Percentiles rank a stretch among this genome's conserved stretches.
phyloP scores from a whole-genome alignment of 352 stramenopile genomes.

The Thraustotheca clavata region DNA sequence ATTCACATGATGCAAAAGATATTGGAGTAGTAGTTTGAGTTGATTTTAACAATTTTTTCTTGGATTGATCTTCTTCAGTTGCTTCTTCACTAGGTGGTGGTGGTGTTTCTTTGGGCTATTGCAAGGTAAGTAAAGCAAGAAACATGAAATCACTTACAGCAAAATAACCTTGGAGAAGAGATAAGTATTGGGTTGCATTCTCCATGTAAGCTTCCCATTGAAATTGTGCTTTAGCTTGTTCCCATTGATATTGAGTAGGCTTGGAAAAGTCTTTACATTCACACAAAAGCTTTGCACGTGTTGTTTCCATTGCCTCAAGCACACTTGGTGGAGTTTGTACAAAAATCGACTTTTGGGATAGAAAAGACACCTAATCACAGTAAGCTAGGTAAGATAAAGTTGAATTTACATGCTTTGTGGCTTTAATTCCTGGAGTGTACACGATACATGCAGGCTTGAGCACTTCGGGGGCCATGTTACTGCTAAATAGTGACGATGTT shows the following conservation, averaged over 20 bases:
- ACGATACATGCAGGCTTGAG: conserved; percentile 1
- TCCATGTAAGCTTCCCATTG: conserved; percentile 29
- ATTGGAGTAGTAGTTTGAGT: conserved; percentile 23
- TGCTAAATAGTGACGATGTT: too few species aligned
- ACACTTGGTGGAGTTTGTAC: not conserved
- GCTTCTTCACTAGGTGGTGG: conserved; percentile 16
- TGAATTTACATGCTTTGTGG: conserved; percentile 5
- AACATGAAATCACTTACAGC: not conserved
- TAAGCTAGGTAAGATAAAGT: not conserved
- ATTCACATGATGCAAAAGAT: conserved; percentile 48
- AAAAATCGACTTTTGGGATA: not conserved
- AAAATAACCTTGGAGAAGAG: conserved; percentile 47
- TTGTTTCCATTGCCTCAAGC: not conserved
- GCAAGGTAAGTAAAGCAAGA: not conserved
- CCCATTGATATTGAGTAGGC: conserved; percentile 12
- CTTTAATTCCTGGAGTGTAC: conserved; percentile 1
- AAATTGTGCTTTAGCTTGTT: not conserved
- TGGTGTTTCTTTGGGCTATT: conserved; percentile 3
- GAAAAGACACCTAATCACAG: conserved; percentile 6
- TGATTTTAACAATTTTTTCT: conserved; percentile 7
- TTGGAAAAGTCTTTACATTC: conserved; percentile 16
- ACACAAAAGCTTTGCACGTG: conserved; percentile 14
- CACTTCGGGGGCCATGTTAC: conserved; percentile 20
- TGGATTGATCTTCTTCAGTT: conserved; percentile 18
- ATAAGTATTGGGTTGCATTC: conserved; percentile 35